A percentile compares a stretch with the other conserved stretches of the same genome.
These are phyloP conservation scores for Acrasis kona DNA, from an alignment of 78 protist species.

Conservation along the genomic window DNA sequence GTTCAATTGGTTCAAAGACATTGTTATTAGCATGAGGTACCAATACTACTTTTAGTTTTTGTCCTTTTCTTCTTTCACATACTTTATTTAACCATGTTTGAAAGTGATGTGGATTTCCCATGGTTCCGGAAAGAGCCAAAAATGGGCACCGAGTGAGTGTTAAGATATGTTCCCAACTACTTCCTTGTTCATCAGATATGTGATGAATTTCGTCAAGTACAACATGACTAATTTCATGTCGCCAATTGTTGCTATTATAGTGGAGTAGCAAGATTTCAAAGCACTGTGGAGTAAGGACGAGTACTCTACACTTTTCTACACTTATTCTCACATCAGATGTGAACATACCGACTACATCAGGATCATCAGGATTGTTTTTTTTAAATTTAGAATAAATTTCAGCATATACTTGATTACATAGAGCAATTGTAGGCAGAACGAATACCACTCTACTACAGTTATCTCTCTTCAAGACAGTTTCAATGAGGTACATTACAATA, in stretches of 20 bases:
- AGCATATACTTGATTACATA: conserved; percentile 57
- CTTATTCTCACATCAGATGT: neutral
- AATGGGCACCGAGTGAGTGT: conserved; percentile 43
- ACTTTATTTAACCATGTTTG: conserved; percentile 52
- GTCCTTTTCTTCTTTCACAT: no score
- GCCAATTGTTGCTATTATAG: conserved; percentile 18
- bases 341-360: conserved; percentile 18
- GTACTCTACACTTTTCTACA: conserved; percentile 20
- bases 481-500: conserved; percentile 66
- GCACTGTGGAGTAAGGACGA: conserved; percentile 32
- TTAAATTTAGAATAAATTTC: conserved; percentile 27
- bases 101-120: conserved; percentile 56
- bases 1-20: no score
- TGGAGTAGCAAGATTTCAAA: conserved; percentile 14
- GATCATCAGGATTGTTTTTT: neutral
- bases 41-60: no score
- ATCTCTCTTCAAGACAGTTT: conserved; percentile 18
- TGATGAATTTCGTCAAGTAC: conserved; percentile 81
- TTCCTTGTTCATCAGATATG: conserved; percentile 37
- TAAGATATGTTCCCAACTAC: conserved; percentile 62
- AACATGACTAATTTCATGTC: conserved; percentile 37
- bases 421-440: conserved; percentile 77
- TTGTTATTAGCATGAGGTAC: no score
- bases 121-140: conserved; percentile 82
- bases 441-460: conserved; percentile 33